Base-by-base conservation (phyloP, 495 filamentous ascomycete genomes). In the Barbatosphaeria neglecta region DNA sequence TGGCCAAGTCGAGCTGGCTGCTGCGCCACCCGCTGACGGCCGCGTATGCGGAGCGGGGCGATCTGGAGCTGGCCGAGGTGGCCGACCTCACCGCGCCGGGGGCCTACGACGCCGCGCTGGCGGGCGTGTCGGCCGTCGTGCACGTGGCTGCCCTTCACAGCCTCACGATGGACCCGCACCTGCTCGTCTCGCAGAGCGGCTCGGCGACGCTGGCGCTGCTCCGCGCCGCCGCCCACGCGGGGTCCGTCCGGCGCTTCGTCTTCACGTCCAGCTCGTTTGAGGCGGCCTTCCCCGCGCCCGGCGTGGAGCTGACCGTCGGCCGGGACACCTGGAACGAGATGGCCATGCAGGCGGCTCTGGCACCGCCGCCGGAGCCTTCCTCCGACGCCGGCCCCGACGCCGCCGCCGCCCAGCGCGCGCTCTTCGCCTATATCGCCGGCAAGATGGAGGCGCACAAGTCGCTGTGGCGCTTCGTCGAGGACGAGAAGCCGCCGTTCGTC, bases 231-330 rank as follows among this genome's bases (percentile, higher is more conserved):
- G 54, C 62, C 0, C 60, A 61, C 20, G 54, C 66, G 22, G 55
- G 61, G 0, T 57, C 57, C 2, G 56, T 80, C 17, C 72, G 72
- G 50, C 53, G 69, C 0, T 56, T 79, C 33, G 74, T 80, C 2
- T 63, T 64, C 39, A 72, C 67, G 74, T 69, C 5, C 75, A 68
- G 0, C 68, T 66, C 0, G 53, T 49, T 0, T 2, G 65, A 74
- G 3, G 59, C 65, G 6, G 43, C 52, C 17, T 22, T 52, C 15
- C 59, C 67, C 0, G 48, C 43, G n/a, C 57, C 52, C 6, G 58
- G 63, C 43, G 49, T 51, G n/a, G 44, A 50, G n/a, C 45, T 57
- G 19, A 9, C 8, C 15, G 56, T 74, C 37, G 59, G 54, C 18
- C 43, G 46, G 9, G 59, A 69, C 13, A 62, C 64, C 0, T 80